These are phyloP conservation scores for Solanum microdontum DNA, from an alignment of 257 asterid species.

Conservation along the genomic window DNA sequence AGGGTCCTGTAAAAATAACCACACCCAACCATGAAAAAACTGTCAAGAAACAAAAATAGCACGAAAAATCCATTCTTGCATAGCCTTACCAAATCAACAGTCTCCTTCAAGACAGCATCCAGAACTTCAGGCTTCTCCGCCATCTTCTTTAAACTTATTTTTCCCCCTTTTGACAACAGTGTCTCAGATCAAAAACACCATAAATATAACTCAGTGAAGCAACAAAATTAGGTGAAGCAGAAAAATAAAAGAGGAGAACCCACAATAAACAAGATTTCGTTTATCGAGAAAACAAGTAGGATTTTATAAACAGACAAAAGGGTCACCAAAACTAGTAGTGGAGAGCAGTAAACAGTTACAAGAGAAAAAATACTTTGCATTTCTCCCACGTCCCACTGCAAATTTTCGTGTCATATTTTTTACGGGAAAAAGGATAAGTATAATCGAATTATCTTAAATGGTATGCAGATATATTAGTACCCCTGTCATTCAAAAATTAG, in stretches of 20 bases:
- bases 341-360: neutral
- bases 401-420: neutral
- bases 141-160: conserved; percentile 18
- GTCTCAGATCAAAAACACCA: neutral
- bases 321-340: neutral
- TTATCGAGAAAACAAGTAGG: neutral
- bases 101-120: conserved; percentile 93
- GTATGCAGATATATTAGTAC: rapidly evolving
- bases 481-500: too few relatives aligned
- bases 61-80: conserved; percentile 20
- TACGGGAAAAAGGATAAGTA: too few relatives aligned
- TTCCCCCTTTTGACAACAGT: neutral
- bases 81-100: conserved; percentile 89
- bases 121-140: conserved; percentile 87
- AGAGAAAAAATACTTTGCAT: neutral
- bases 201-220: neutral
- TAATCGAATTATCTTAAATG: too few relatives aligned
- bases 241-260: neutral
- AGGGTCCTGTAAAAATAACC: conserved; percentile 53
- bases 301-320: neutral
- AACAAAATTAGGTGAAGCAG: neutral
- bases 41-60: neutral
- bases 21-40: conserved; percentile 1
- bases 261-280: neutral
- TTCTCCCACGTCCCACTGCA: neutral